Evolutionary conservation across 768 basidiomycete species (phyloP), one percentile per base, ranked within the genome.

Genomic region (Trametes punicea): DNA sequence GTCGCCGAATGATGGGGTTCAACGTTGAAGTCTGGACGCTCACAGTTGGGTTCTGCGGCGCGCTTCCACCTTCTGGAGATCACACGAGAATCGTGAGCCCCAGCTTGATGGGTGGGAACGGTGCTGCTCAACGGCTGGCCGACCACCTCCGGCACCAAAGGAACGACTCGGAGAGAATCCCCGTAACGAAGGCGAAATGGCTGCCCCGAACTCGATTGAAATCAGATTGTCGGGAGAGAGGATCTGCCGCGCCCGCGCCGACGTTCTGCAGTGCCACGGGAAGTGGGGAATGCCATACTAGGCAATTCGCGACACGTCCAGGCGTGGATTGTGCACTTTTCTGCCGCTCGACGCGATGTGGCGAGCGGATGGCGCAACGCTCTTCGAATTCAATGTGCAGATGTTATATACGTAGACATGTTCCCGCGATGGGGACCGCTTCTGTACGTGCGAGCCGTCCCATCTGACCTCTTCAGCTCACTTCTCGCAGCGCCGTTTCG

Each of bases 321-420:
- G n/a, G n/a, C 39, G 20, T 18, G n/a, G 39, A 6, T 20, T 18
- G 13, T 26, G 15, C 13, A 36, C 13, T 33, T 49, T 49, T 49
- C 26, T 16, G 48, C 36, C 15, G 6, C 39, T 40, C 25, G 26
- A 40, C 49, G 49, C 49, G 38, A 40, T 50, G 38, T 50, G 26
- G 49, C 38, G 49, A 25, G 38, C 26, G 23, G 48, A 49, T 49
- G 48, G 48, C 48, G 48, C 48, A 49, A 49, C 30, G n/a, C 29
- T 6, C 23, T 16, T 8, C 44, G 44, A 18, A 18, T 18, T n/a
- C 29, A 36, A n/a, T 36, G 13, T 4, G 21, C 34, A 13, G 23
- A 15, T 23, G 25, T 42, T 42, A 34, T 36, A 16, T 20, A 23
- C 36, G 31, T 31, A 33, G 46, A 20, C 2, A 21, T 3, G 20